Base-by-base conservation (phyloP, 352 stramenopile species). In the Phytophthora syringae region DNA sequence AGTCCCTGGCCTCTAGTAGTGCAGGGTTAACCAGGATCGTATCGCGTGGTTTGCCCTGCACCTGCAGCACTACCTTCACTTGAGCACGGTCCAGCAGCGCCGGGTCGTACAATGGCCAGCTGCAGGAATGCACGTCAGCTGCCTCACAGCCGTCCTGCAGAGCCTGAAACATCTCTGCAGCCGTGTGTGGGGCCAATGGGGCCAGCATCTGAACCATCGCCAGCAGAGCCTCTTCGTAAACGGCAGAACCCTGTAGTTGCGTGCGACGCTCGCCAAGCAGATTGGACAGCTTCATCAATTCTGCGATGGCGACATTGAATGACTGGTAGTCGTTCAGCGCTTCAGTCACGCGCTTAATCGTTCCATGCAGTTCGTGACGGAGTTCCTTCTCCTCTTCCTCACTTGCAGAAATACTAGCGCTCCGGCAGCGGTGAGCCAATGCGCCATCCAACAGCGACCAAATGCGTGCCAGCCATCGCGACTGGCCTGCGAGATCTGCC, bases 251-350 rank as follows among this genome's bases (percentile, higher is more conserved):
- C 22, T 69, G 42, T 18, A 80, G 40, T 25, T 54, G 48, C 21
- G 60, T 60, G 36, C 78, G 75, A 36, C 66, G 54, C 24, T 94
- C 80, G 42, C 80, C 82, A 52, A 97, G 72, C 34, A 78, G 39
- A 59, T 97, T 97, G 22, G 86, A 94, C 21, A 97, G 79, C 77
- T 97, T 97, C 89, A 97, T 97, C 13, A 97, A 80, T 69, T 97
- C 88, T 7, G 89, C 89, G 61, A 97, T 95, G 44, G 88, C 88
- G 20, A 97, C 88, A 58, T 96, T 96, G 67, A 97, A 97, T 37
- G 88, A 88, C 64, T 95, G 86, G 55, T 84, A 81, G 43, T 86
- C 64, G 32, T 91, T 80, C 40, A 97, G 59, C 11, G 82, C 84
- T 24, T 94, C 78, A 0, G 88, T 93, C 39, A 95, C 89, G 22